Evolutionary conservation across 1,284 basidiomycete species (phyloP), one percentile per base, ranked within the genome.

Genomic region (Golubevia pallescens): DNA sequence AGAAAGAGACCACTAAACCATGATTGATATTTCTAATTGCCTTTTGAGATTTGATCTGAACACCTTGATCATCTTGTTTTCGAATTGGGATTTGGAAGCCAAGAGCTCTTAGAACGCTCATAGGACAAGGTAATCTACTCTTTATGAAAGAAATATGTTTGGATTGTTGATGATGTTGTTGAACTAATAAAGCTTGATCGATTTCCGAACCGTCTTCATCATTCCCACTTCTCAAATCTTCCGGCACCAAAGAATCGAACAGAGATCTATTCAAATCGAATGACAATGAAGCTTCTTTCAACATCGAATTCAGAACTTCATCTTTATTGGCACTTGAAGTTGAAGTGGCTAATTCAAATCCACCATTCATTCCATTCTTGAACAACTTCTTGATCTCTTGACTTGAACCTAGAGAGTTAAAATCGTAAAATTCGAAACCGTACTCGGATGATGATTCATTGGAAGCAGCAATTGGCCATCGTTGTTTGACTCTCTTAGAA

Each of bases 401-500:
- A 5, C 34, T 10, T 5, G 3, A 1, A 57, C 59, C 38, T 19
- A 19, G 38, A 16, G n/a, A 2, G 34, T 20, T 13, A 32, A 78
- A 78, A 58, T 54, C 14, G 64, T 78, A 78, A 48, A 74, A 78
- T 0, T 53, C 54, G 19, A 75, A 78, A 0, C 75, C 75, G 20
- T 38, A 4, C 34, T 38, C 34, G 10, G 5, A 5, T 38, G 34
- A 38, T 5, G 34, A 38, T n/a, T n/a, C n/a, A n/a, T n/a, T n/a
- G n/a, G n/a, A n/a, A n/a, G n/a, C n/a, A n/a, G n/a, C n/a, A 10
- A 38, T 38, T 10, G 34, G 34, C 34, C 34, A 38, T 4, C 34
- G 34, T 5, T 4, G 3, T 38, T 58, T n/a, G 13, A 63, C 63
- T 16, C 68, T 58, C 58, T 67, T 69, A 57, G 61, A 55, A 51